phyloP scores from a whole-genome alignment of 129 eudicot genomes.

The Flaveria bidentis region DNA sequence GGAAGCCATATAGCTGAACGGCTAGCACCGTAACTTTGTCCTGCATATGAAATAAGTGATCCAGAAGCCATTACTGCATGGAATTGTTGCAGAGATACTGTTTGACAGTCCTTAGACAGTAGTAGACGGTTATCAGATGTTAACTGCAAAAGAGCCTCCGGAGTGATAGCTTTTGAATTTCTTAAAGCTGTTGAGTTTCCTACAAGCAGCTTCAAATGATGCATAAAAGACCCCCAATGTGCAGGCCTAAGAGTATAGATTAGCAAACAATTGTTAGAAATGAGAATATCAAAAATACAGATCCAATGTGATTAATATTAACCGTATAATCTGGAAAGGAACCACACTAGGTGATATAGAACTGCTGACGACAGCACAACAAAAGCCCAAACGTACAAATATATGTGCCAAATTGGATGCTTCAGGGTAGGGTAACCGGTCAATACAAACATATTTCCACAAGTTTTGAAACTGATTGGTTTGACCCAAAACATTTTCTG shows the following conservation, averaged over 20 bases:
- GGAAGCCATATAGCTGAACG: conserved; percentile 89
- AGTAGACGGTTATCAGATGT: conserved; percentile 55
- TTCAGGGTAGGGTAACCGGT: background rate
- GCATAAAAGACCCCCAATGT: conserved; percentile 66
- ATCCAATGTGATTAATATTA: conserved; percentile 8
- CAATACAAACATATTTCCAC: background rate
- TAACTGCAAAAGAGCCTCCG: conserved; percentile 68
- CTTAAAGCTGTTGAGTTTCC: conserved; percentile 64
- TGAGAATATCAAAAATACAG: background rate
- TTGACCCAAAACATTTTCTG: background rate
- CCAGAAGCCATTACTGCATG: conserved; percentile 72
- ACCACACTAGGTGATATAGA: background rate
- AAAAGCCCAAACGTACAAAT: background rate
- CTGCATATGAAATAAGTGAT: conserved; percentile 63
- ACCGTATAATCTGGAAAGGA: background rate
- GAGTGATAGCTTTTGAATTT: conserved; percentile 65
- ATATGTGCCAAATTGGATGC: background rate
- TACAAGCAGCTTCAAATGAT: conserved; percentile 58
- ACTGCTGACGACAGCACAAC: background rate
- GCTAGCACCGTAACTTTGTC: conserved; percentile 59
- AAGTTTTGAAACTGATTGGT: background rate
- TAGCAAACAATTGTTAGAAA: conserved; percentile 22
- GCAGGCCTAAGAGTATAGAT: conserved; percentile 57
- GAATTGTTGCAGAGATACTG: conserved; percentile 59
- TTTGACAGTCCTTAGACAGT: conserved; percentile 55